These are phyloP conservation scores for Limnanthes douglasii DNA, from an alignment of 345 rosid genomes.

Conservation along the genomic window DNA sequence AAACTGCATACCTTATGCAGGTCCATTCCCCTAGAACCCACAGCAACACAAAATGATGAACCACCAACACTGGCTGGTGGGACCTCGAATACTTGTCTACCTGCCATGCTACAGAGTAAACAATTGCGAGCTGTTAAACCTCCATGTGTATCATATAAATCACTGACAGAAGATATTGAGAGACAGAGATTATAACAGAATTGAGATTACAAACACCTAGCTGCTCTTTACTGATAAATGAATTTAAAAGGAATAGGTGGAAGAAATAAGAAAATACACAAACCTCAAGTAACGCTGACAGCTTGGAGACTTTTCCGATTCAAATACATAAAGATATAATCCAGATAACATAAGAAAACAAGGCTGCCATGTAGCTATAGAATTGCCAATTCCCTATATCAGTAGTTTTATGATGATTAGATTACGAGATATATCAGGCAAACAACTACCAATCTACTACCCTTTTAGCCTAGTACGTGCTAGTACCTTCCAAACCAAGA, in stretches of 20 bases:
- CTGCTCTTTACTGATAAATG: too few species aligned
- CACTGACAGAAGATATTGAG: slow-evolving; percentile 2
- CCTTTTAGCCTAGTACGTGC: too few species aligned
- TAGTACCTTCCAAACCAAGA: slow-evolving; percentile 91
- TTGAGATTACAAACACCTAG: slow-evolving; percentile 3
- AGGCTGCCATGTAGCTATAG: slow-evolving; percentile 86
- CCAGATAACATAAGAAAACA: slow-evolving; percentile 88
- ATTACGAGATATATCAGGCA: too few species aligned
- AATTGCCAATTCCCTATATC: slow-evolving; percentile 86
- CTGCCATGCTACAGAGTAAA: slow-evolving; percentile 69
- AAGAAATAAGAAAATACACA: slow-evolving; percentile 10
- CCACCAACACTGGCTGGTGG: slow-evolving; percentile 73
- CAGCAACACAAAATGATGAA: slow-evolving; percentile 67
- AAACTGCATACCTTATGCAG: slow-evolving; percentile 42
- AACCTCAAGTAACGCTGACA: slow-evolving; percentile 87
- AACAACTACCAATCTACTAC: too few species aligned
- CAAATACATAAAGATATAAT: slow-evolving; percentile 64
- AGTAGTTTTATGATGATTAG: slow-evolving; percentile 6
- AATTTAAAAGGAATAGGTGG: neutral
- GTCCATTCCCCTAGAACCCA: slow-evolving; percentile 66
- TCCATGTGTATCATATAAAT: slow-evolving; percentile 9
- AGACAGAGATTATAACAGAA: neutral
- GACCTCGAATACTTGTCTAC: slow-evolving; percentile 80
- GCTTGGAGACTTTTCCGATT: slow-evolving; percentile 65
- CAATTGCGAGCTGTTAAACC: slow-evolving; percentile 2